Base-by-base conservation (phyloP, 352 stramenopile species). In the Globisporangium sylvaticum region DNA sequence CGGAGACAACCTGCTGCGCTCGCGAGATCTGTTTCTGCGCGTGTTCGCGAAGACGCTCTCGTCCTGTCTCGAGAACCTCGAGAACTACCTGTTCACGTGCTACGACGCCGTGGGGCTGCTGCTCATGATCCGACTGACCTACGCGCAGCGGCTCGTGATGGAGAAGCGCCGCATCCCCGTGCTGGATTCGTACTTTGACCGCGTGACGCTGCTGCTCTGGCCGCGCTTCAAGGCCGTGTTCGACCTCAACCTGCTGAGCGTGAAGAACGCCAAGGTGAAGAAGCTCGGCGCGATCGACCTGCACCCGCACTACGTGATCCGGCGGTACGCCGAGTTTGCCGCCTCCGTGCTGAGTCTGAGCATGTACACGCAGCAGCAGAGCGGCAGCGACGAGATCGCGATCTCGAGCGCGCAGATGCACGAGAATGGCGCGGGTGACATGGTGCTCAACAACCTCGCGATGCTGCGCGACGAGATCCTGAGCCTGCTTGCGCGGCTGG, bases 41-140 rank as follows among this genome's bases (percentile, higher is more conserved):
- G 94, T 99, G 7, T 99, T 99, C 83, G 87, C 90, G 7, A 97
- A 96, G 72, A 98, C 97, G 29, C 79, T 99, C n/a, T 96, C 89
- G 3, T 66, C 98, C 29, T 92, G 97, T 52, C 78, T 99, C 18
- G 97, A 99, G 71, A 97, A 99, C 69, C 75, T 99, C 57, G 97
- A 99, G 67, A 99, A 99, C 77, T 99, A 99, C 68, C 73, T 99
- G 1, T 99, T 98, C 72, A 96, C 88, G 55, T 99, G 89, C 69
- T 97, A 98, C 70, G 97, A 99, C 83, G 92, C 89, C 18, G 92
- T 99, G 29, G 97, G 89, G 37, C 77, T 99, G 27, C 83, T 99
- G n/a, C 86, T 99, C 18, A 99, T 99, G 96, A 98, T 99, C 69
- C 97, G 97, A 31, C 78, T 99, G 24, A 99, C 94, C 22, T 91